phyloP scores from a whole-genome alignment of 768 basidiomycete species.

The Agaricus subrufescens region DNA sequence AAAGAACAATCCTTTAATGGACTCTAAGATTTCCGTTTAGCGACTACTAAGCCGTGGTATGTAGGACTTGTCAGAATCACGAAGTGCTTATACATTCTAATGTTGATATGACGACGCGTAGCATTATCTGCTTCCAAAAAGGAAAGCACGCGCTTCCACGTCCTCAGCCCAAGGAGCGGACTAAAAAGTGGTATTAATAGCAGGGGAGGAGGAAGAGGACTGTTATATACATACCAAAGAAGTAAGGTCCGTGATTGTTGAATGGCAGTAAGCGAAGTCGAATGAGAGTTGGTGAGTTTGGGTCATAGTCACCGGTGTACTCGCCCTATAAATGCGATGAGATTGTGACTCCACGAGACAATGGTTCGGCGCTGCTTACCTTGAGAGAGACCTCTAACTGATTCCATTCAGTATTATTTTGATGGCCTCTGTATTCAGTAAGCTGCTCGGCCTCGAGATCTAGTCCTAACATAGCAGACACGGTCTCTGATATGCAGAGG shows the following conservation, averaged over 20 bases:
- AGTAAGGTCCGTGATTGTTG: background rate
- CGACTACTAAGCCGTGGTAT: too few species aligned
- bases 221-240: background rate
- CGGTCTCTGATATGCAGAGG: slow-evolving; percentile 59
- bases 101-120: background rate
- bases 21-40: too few species aligned
- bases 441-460: slow-evolving; percentile 41
- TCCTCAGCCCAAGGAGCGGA: background rate
- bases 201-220: too few species aligned
- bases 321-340: background rate
- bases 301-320: background rate
- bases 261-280: slow-evolving; percentile 2
- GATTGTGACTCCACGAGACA: background rate
- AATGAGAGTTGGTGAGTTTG: background rate
- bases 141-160: background rate
- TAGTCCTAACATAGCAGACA: slow-evolving; percentile 47
- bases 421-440: slow-evolving; percentile 39
- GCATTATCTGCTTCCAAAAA: too few species aligned
- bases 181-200: background rate
- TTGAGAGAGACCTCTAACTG: slow-evolving; percentile 42
- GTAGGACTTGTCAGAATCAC: too few species aligned
- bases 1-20: too few species aligned
- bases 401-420: slow-evolving; percentile 71
- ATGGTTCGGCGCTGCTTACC: slow-evolving; percentile 22
- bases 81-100: background rate